Evolutionary conservation across 495 filamentous ascomycete genomes (phyloP).

Genomic region (Tuber umbilicatum): DNA sequence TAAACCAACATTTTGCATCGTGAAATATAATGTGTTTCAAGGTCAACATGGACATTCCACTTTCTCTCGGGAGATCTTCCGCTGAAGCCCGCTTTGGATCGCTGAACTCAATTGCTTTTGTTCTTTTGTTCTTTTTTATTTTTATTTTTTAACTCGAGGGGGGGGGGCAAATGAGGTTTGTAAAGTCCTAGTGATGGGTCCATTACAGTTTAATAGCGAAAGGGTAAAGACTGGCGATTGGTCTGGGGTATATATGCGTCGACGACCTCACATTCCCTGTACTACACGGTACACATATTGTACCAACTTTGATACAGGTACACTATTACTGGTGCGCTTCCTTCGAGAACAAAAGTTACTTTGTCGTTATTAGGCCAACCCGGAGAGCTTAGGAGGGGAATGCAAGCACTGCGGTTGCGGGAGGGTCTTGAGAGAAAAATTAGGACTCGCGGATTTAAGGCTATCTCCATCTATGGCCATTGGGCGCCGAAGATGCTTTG

Average conservation of each 20-base stretch:
- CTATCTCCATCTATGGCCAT: slow-evolving; percentile 52
- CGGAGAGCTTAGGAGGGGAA: slow-evolving; percentile 36
- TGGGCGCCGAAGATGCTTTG: slow-evolving; percentile 48
- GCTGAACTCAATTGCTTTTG: too few species aligned
- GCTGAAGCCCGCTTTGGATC: too few species aligned
- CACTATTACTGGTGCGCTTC: slow-evolving; percentile 42
- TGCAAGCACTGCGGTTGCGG: slow-evolving; percentile 57
- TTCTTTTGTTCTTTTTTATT: too few species aligned
- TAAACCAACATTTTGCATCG: not conserved
- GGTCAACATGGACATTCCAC: too few species aligned
- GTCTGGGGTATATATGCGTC: slow-evolving; percentile 50
- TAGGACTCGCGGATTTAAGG: slow-evolving; percentile 54
- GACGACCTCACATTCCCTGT: too few species aligned
- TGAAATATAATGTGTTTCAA: not conserved
- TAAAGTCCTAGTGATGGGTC: slow-evolving; percentile 44
- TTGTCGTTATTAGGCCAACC: not conserved
- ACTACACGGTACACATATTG: too few species aligned
- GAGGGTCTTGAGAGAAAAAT: slow-evolving; percentile 58
- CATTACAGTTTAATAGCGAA: slow-evolving; percentile 55
- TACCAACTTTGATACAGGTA: too few species aligned
- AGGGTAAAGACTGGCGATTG: slow-evolving; percentile 54
- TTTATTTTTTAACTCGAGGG: too few species aligned
- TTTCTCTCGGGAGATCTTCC: too few species aligned
- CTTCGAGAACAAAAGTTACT: not conserved
- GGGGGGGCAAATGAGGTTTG: too few species aligned